Conservation (phyloP, 495 filamentous ascomycete genomes). For the Penicillium malachiteum region DNA sequence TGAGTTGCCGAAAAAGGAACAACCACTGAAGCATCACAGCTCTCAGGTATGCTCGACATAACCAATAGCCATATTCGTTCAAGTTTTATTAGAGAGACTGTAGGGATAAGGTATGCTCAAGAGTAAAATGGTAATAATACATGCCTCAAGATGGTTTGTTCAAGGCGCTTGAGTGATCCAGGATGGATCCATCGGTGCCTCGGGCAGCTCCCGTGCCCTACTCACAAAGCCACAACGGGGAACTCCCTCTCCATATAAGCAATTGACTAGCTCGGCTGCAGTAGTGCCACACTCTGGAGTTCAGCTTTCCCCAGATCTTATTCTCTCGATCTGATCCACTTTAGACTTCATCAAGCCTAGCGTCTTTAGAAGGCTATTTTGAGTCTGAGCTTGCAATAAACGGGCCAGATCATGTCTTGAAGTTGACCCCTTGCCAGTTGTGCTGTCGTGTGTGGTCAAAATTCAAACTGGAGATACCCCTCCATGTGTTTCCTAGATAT, state of each 20-base stretch:
- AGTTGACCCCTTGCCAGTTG: background rate
- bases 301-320: constrained; percentile 24
- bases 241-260: constrained; percentile 11
- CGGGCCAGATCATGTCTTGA: background rate
- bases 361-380: constrained; percentile 10
- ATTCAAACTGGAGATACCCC: no score
- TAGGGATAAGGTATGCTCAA: background rate
- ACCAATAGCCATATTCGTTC: background rate
- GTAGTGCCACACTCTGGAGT: constrained; percentile 13
- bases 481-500: background rate
- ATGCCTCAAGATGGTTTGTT: background rate
- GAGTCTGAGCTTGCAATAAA: background rate
- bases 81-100: background rate
- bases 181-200: constrained; percentile 7
- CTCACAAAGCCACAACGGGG: constrained; percentile 20
- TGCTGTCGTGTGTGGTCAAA: no score
- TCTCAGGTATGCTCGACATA: background rate
- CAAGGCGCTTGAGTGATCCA: background rate
- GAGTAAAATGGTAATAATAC: background rate
- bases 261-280: constrained; percentile 17
- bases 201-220: constrained; percentile 11
- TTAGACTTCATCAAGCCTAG: constrained; percentile 20
- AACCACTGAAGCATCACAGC: background rate
- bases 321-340: constrained; percentile 18
- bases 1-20: no score